Conservation (phyloP, 768 basidiomycete genomes). For the Pulveroboletus sp. region DNA sequence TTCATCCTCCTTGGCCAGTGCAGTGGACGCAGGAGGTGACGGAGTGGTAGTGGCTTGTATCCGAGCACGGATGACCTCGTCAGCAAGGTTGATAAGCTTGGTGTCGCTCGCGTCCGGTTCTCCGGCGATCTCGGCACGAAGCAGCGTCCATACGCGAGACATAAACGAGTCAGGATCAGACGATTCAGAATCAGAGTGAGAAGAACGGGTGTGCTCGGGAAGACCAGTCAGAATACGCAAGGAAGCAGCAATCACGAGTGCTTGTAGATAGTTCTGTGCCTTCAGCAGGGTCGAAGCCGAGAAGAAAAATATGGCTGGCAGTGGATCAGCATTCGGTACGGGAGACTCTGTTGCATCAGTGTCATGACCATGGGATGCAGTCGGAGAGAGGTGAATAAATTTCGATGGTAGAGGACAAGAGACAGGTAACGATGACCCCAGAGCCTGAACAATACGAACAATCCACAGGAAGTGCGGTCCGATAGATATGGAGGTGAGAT, state of each 20-base stretch:
- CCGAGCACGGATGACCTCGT: constrained; percentile 65
- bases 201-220: constrained; percentile 17
- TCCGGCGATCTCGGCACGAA: constrained; percentile 51
- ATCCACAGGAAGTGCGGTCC: constrained; percentile 39
- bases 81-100: constrained; percentile 66
- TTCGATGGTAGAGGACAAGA: constrained; percentile 30
- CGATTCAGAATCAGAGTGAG: constrained; percentile 10
- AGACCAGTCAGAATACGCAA: constrained; percentile 55
- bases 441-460: constrained; percentile 43
- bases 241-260: constrained; percentile 61
- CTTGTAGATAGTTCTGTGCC: constrained; percentile 70
- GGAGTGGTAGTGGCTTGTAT: constrained; percentile 18
- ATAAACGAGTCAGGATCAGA: constrained; percentile 40
- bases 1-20: constrained; percentile 44
- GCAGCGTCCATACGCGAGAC: constrained; percentile 62
- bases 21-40: not conserved
- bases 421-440: constrained; percentile 44
- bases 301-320: constrained; percentile 71
- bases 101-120: constrained; percentile 37
- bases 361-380: not conserved
- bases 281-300: constrained; percentile 50
- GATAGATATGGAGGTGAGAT: constrained; percentile 11
- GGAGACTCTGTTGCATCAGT: not conserved
- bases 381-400: constrained; percentile 8
- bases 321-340: constrained; percentile 32